phyloP scores from a whole-genome alignment of 2,329 filamentous ascomycete genomes.

The Xylariaceae sp. region DNA sequence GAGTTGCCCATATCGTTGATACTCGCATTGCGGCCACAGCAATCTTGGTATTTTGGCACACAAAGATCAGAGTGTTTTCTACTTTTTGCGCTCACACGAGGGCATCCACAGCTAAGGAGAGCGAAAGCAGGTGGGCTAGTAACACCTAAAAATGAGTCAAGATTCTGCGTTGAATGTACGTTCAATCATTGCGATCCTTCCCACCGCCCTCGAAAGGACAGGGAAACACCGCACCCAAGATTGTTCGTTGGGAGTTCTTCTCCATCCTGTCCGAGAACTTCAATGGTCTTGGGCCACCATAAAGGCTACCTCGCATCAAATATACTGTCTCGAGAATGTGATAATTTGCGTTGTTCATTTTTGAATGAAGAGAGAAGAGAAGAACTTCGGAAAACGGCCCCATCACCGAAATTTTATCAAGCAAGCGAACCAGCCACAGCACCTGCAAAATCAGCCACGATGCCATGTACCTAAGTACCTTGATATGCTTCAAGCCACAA shows the following conservation, averaged over 20 bases:
- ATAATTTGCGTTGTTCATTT: constrained; percentile 45
- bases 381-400: constrained; percentile 2
- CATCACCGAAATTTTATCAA: constrained; percentile 7
- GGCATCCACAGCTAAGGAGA: too few species aligned
- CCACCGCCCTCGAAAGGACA: constrained; percentile 36
- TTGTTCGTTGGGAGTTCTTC: constrained; percentile 48
- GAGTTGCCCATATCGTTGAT: too few species aligned
- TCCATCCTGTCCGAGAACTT: constrained; percentile 47
- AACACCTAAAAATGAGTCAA: too few species aligned
- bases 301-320: constrained; percentile 44
- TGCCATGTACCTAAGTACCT: background rate
- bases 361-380: constrained; percentile 30
- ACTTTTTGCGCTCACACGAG: too few species aligned
- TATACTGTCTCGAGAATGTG: constrained; percentile 41
- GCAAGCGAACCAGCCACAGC: constrained; percentile 1
- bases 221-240: constrained; percentile 57
- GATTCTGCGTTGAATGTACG: constrained; percentile 37
- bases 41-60: too few species aligned
- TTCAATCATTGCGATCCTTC: constrained; percentile 58
- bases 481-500: background rate
- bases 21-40: too few species aligned
- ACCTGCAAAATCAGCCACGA: background rate
- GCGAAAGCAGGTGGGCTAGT: too few species aligned
- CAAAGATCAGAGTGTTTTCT: too few species aligned
- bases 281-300: constrained; percentile 45